Evolutionary conservation across 306 rosid genomes (phyloP).

Genomic region (Erythrophleum fordii): DNA sequence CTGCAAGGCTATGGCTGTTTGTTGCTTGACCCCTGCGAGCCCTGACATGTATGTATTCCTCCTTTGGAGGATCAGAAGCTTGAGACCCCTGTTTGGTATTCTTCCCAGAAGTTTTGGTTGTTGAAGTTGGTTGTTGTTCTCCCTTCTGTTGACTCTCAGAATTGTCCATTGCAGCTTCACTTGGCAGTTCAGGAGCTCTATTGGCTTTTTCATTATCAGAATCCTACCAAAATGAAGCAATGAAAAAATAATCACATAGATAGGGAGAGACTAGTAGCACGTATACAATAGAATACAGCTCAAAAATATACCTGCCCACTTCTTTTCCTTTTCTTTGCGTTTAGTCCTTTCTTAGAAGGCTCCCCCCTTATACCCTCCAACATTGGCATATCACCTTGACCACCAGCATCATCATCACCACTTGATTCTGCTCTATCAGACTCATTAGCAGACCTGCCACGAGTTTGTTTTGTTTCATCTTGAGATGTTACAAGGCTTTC

Average conservation of each 20-base stretch:
- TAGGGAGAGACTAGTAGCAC: conserved; percentile 16
- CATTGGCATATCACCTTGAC: conserved; percentile 59
- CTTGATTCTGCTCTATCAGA: conserved; percentile 78
- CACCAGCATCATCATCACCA: conserved; percentile 57
- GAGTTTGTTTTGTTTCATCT: conserved; percentile 64
- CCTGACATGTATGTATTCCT: conserved; percentile 91
- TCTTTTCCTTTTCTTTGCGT: conserved; percentile 90
- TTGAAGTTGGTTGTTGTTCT: conserved; percentile 58
- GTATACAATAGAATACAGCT: not conserved
- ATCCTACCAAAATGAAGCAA: conserved; percentile 55
- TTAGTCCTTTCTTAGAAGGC: conserved; percentile 56
- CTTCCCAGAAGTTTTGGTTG: conserved; percentile 62
- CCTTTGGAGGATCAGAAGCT: conserved; percentile 78
- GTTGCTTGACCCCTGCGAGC: conserved; percentile 99
- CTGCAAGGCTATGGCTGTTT: conserved; percentile 98
- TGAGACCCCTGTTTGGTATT: conserved; percentile 77
- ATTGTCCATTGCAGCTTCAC: conserved; percentile 59
- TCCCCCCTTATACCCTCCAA: conserved; percentile 64
- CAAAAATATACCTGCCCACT: conserved; percentile 62
- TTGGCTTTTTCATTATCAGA: conserved; percentile 55
- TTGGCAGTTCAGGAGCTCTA: conserved; percentile 49
- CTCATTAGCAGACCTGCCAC: conserved; percentile 60
- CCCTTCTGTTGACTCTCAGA: conserved; percentile 60
- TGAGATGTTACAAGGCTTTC: conserved; percentile 59
- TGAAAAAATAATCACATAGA: conserved; percentile 2